phyloP scores from a whole-genome alignment of 2,329 filamentous ascomycete genomes.

The Coccinonectria pachysandricola region DNA sequence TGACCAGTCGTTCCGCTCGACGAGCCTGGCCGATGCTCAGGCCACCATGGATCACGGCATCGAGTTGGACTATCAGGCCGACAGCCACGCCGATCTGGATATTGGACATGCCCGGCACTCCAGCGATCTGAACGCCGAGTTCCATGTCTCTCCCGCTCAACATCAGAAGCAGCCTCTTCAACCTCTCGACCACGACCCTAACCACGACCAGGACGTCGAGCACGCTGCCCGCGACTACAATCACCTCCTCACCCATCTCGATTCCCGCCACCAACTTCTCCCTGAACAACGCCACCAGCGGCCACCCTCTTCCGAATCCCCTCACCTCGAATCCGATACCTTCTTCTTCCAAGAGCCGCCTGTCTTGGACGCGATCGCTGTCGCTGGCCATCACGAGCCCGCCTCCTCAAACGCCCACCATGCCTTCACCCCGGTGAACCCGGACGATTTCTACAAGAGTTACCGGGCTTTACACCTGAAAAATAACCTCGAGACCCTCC shows the following conservation, averaged over 20 bases:
- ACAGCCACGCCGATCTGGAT: slow-evolving; percentile 11
- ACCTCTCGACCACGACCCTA: slow-evolving; percentile 16
- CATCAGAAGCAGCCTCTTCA: slow-evolving; percentile 18
- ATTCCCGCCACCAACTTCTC: slow-evolving; percentile 6
- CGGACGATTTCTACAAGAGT: slow-evolving; percentile 46
- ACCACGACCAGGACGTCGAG: slow-evolving; percentile 12
- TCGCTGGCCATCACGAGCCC: slow-evolving; percentile 12
- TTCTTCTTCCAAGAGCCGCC: slow-evolving; percentile 13
- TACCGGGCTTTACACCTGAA: slow-evolving; percentile 31
- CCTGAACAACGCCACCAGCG: slow-evolving; percentile 2
- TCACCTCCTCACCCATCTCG: slow-evolving; percentile 2
- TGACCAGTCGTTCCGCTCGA: slow-evolving; percentile 31
- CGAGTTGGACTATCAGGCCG: slow-evolving; percentile 18
- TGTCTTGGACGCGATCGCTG: slow-evolving; percentile 13
- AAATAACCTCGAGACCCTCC: slow-evolving; percentile 23
- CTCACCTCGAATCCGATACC: slow-evolving; percentile 11
- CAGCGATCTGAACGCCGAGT: slow-evolving; percentile 15
- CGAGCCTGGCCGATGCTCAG: slow-evolving; percentile 34
- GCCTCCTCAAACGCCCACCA: slow-evolving; percentile 20
- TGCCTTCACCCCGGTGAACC: slow-evolving; percentile 34
- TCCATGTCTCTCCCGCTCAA: slow-evolving; percentile 18
- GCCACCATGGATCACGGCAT: slow-evolving; percentile 37
- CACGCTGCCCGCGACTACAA: slow-evolving; percentile 8
- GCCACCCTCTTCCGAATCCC: too few relatives aligned
- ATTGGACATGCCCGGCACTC: slow-evolving; percentile 12